phyloP scores from a whole-genome alignment of 805 yeast genomes.

The Naumovozyma dairenensis region DNA sequence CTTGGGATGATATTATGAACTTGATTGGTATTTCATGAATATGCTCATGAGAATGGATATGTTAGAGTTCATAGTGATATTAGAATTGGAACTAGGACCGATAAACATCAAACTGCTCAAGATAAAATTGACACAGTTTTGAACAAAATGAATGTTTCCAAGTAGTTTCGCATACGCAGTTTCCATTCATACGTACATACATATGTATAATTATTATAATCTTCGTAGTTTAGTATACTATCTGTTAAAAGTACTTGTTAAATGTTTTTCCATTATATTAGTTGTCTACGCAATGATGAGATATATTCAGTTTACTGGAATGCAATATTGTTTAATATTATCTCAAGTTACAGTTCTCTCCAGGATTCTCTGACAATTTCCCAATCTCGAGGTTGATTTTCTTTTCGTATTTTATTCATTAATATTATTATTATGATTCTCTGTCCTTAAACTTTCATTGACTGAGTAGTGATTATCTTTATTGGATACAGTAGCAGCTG shows the following conservation, averaged over 20 bases:
- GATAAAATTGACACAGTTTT: conserved; percentile 68
- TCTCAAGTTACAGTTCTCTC: conserved; percentile 31
- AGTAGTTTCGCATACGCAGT: too few relatives aligned
- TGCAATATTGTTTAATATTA: neutral
- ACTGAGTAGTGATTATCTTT: conserved; percentile 8
- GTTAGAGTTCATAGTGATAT: conserved; percentile 78
- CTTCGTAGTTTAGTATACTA: too few relatives aligned
- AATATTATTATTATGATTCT: conserved; percentile 6
- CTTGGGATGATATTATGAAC: conserved; percentile 82
- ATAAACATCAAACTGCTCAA: conserved; percentile 59
- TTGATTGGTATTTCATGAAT: conserved; percentile 70
- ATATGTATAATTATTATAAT: too few relatives aligned
- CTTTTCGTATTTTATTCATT: too few relatives aligned
- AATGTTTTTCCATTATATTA: too few relatives aligned
- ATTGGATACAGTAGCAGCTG: neutral
- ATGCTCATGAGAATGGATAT: conserved; percentile 61
- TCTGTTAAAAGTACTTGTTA: too few relatives aligned
- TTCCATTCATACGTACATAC: too few relatives aligned
- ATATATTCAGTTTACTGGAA: too few relatives aligned
- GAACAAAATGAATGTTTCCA: too few relatives aligned
- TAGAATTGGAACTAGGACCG: conserved; percentile 77
- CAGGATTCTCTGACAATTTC: conserved; percentile 62
- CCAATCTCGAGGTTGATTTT: conserved; percentile 33
- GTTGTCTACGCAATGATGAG: too few relatives aligned
- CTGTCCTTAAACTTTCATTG: conserved; percentile 14